Conservation (phyloP, 2,329 filamentous ascomycete genomes). For the Cladosporium phlei region DNA sequence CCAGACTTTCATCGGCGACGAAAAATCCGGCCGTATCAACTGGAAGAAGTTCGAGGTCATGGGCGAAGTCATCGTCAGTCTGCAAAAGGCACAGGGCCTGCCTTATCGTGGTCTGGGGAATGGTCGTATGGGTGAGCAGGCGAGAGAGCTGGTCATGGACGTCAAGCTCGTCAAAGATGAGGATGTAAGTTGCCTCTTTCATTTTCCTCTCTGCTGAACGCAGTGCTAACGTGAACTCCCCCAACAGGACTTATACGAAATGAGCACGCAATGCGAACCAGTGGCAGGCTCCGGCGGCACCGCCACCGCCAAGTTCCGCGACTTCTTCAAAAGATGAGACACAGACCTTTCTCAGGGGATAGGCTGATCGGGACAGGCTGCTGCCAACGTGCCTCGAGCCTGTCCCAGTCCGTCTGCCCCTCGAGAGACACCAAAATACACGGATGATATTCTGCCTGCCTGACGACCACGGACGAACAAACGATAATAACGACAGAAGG, state of each 20-base stretch:
- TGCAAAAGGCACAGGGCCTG: conserved; percentile 85
- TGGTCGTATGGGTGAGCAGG: conserved; percentile 46
- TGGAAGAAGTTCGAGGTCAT: conserved; percentile 98
- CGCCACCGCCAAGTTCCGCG: conserved; percentile 2
- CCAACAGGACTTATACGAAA: conserved; percentile 53
- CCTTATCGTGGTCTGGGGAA: conserved; percentile 64
- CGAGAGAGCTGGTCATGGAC: conserved; percentile 72
- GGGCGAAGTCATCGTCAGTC: conserved; percentile 81
- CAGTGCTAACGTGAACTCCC: conserved; percentile 17
- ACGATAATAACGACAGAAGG: too few relatives aligned
- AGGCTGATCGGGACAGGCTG: too few relatives aligned
- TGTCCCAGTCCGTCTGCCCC: too few relatives aligned
- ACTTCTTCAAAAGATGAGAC: conserved; percentile 3
- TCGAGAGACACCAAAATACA: too few relatives aligned
- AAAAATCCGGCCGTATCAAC: conserved; percentile 61
- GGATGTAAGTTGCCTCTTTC: conserved; percentile 60
- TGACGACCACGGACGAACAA: too few relatives aligned
- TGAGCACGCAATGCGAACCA: conserved; percentile 51
- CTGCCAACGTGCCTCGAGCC: too few relatives aligned
- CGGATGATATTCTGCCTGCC: too few relatives aligned
- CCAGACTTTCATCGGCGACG: conserved; percentile 71
- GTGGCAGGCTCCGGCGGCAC: conserved; percentile 27
- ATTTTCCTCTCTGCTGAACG: not conserved
- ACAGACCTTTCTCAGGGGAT: too few relatives aligned
- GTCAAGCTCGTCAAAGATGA: conserved; percentile 78